Conservation (phyloP, 805 yeast species). For the Candida rishiriensis region DNA sequence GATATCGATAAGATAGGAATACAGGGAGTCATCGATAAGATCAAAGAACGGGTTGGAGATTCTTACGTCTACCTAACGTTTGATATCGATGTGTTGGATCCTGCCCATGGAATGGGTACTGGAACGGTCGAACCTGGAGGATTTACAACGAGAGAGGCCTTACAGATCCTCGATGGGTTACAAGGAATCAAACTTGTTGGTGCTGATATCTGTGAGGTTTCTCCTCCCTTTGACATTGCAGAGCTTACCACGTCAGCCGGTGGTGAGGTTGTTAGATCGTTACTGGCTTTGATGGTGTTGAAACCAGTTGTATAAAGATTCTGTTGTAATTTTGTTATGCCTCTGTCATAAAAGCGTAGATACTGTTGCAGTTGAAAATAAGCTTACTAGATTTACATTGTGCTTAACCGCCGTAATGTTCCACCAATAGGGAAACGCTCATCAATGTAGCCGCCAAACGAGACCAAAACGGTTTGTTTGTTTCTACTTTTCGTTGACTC, state of each 20-base stretch:
- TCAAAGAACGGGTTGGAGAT: slow-evolving; percentile 31
- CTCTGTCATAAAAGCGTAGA: no score
- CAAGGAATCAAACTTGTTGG: slow-evolving; percentile 58
- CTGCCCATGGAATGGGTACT: slow-evolving; percentile 68
- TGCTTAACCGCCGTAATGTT: no score
- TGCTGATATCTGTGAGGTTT: slow-evolving; percentile 69
- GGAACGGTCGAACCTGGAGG: slow-evolving; percentile 81
- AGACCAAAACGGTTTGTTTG: no score
- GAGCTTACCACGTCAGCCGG: slow-evolving; percentile 17
- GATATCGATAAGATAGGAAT: slow-evolving; percentile 41
- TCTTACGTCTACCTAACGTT: slow-evolving; percentile 41
- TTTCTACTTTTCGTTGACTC: no score
- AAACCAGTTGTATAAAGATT: slow-evolving; percentile 8
- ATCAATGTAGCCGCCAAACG: no score
- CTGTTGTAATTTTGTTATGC: no score
- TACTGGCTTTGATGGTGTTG: slow-evolving; percentile 14
- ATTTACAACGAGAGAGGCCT: slow-evolving; percentile 58
- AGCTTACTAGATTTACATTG: no score
- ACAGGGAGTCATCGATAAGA: slow-evolving; percentile 30
- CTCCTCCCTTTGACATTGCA: slow-evolving; percentile 52
- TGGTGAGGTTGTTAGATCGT: slow-evolving; percentile 15
- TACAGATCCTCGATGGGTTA: slow-evolving; percentile 50
- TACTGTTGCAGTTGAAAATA: no score
- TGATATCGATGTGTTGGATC: slow-evolving; percentile 63
- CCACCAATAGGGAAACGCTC: no score